Conservation (phyloP, 2,329 filamentous ascomycete genomes). For the Apiospora sp. region DNA sequence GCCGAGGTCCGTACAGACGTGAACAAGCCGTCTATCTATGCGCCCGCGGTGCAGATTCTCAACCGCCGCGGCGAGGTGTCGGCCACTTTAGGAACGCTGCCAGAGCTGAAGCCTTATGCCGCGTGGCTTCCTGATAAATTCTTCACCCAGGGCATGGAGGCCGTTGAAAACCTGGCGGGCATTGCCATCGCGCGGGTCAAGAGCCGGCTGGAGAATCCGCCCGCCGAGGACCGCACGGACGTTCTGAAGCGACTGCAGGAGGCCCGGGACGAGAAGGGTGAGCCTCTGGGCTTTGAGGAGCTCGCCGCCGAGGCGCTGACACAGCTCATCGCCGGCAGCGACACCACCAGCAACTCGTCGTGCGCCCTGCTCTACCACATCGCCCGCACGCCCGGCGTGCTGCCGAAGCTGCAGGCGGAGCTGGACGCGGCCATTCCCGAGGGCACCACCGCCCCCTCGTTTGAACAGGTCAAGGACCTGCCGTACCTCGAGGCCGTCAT, state of each 20-base stretch:
- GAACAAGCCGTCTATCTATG: slow-evolving; percentile 69
- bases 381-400: slow-evolving; percentile 72
- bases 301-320: slow-evolving; percentile 89
- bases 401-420: slow-evolving; percentile 76
- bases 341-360: slow-evolving; percentile 81
- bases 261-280: slow-evolving; percentile 80
- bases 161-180: slow-evolving; percentile 82
- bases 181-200: slow-evolving; percentile 88
- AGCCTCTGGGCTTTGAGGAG: slow-evolving; percentile 78
- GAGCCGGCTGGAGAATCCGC: slow-evolving; percentile 74
- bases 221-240: slow-evolving; percentile 73
- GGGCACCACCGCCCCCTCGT: slow-evolving; percentile 70
- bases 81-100: slow-evolving; percentile 78
- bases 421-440: slow-evolving; percentile 75
- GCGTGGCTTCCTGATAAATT: slow-evolving; percentile 83
- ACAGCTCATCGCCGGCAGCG: slow-evolving; percentile 82
- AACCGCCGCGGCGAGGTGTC: slow-evolving; percentile 90
- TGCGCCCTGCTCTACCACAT: slow-evolving; percentile 86
- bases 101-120: slow-evolving; percentile 79
- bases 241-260: slow-evolving; percentile 86
- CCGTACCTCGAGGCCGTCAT: slow-evolving; percentile 80
- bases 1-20: slow-evolving; percentile 74
- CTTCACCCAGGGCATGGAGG: slow-evolving; percentile 76
- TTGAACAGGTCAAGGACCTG: slow-evolving; percentile 76
- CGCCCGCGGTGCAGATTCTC: slow-evolving; percentile 84